Evolutionary conservation across 345 rosid species (phyloP).

Genomic region (Melaleuca alternifolia): DNA sequence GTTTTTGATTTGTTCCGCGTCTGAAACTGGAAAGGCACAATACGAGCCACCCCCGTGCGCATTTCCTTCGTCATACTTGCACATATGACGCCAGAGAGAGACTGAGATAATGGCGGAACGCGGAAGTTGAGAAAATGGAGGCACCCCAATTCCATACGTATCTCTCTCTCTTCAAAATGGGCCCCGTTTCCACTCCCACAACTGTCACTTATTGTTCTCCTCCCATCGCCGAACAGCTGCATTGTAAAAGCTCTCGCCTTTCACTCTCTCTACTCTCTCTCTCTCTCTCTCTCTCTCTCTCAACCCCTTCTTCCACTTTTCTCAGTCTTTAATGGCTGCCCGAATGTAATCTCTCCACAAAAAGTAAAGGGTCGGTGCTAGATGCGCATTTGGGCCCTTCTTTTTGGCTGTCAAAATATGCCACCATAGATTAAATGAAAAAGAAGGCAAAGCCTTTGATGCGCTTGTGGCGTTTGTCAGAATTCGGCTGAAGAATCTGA

Average conservation of each 20-base stretch:
- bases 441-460: background rate
- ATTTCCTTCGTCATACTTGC: background rate
- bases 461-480: background rate
- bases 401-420: slow-evolving; percentile 1
- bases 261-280: background rate
- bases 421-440: background rate
- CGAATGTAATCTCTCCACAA: background rate
- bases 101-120: background rate
- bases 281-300: too few species aligned
- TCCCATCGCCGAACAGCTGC: background rate
- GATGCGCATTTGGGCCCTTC: slow-evolving; percentile 13
- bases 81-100: background rate
- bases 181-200: slow-evolving; percentile 2
- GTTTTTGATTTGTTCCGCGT: background rate
- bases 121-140: background rate
- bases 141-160: background rate
- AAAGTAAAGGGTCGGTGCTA: slow-evolving; percentile 45
- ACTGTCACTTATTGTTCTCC: slow-evolving; percentile 1
- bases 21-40: background rate
- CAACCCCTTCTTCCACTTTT: background rate
- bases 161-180: background rate
- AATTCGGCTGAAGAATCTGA: background rate
- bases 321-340: slow-evolving; percentile 31
- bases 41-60: background rate
- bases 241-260: background rate